Evolutionary conservation across 2,329 filamentous ascomycete genomes (phyloP).

Genomic region (Microdochium nivale): DNA sequence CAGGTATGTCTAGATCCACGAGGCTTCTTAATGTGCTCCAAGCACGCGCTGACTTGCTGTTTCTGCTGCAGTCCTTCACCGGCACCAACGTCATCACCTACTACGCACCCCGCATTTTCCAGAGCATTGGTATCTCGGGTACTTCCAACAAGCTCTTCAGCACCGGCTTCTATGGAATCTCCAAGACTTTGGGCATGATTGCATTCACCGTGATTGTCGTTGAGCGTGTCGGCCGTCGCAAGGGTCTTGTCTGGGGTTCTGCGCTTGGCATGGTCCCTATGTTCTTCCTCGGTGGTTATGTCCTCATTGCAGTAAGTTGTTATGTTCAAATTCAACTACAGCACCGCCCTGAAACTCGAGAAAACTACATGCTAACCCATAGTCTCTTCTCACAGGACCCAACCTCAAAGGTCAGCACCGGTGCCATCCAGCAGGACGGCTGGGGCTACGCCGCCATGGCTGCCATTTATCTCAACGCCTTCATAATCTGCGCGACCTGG

Average conservation of each 20-base stretch:
- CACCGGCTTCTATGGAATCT: constrained; percentile 31
- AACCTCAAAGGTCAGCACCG: constrained; percentile 30
- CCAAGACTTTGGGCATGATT: constrained; percentile 26
- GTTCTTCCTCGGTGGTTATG: constrained; percentile 32
- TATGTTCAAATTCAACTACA: constrained; percentile 2
- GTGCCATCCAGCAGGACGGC: constrained; percentile 31
- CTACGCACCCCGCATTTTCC: constrained; percentile 33
- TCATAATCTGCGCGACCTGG: constrained; percentile 29
- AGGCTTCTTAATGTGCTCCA: constrained; percentile 38
- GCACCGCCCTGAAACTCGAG: constrained; percentile 37
- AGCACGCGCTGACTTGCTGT: constrained; percentile 25
- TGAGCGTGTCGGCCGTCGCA: constrained; percentile 37
- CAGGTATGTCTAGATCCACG: constrained; percentile 39
- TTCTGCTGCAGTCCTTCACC: constrained; percentile 25
- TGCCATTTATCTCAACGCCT: constrained; percentile 31
- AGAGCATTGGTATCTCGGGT: constrained; percentile 24
- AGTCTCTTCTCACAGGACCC: constrained; percentile 10
- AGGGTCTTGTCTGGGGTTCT: constrained; percentile 34
- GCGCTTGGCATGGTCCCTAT: constrained; percentile 28
- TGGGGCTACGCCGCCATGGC: constrained; percentile 38
- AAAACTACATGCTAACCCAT: constrained; percentile 32
- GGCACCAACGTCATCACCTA: constrained; percentile 55
- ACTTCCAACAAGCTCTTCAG: constrained; percentile 24
- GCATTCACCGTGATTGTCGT: constrained; percentile 34
- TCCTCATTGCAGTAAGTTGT: constrained; percentile 15